Conservation (phyloP, 768 basidiomycete species). For the Mycena metata region DNA sequence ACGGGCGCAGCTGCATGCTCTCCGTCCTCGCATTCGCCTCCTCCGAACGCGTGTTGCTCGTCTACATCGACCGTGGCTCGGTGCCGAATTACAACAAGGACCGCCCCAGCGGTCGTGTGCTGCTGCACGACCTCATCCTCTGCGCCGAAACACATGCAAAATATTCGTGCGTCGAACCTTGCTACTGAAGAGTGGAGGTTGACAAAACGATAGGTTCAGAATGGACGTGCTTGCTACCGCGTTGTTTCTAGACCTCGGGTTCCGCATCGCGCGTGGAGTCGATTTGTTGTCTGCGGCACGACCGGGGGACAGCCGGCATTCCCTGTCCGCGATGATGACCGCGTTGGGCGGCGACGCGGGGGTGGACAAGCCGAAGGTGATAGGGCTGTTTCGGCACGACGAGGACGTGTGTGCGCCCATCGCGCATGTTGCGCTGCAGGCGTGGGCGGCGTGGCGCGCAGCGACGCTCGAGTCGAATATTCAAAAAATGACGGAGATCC, state of each 20-base stretch:
- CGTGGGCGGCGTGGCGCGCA: slow-evolving; percentile 60
- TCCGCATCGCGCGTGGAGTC: slow-evolving; percentile 52
- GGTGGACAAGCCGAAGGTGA: slow-evolving; percentile 45
- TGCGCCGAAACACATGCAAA: slow-evolving; percentile 42
- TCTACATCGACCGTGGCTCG: slow-evolving; percentile 43
- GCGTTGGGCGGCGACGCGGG: slow-evolving; percentile 54
- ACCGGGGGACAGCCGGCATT: slow-evolving; percentile 42
- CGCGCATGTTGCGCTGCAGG: slow-evolving; percentile 50
- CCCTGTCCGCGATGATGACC: slow-evolving; percentile 49
- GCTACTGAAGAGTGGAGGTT: too few relatives aligned
- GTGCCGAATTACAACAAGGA: slow-evolving; percentile 1
- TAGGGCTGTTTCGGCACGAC: slow-evolving; percentile 47
- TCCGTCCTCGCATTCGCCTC: slow-evolving; percentile 57
- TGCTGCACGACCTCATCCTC: slow-evolving; percentile 52
- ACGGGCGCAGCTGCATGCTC: slow-evolving; percentile 51
- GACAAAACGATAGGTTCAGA: slow-evolving; percentile 54
- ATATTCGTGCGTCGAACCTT: too few relatives aligned
- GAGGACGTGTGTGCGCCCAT: slow-evolving; percentile 36
- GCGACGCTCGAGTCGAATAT: slow-evolving; percentile 34
- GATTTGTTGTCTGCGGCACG: slow-evolving; percentile 55
- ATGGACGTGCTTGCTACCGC: slow-evolving; percentile 60
- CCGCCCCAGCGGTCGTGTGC: slow-evolving; percentile 32
- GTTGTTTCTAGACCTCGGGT: slow-evolving; percentile 54
- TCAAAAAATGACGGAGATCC: slow-evolving; percentile 32
- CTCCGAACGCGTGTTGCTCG: slow-evolving; percentile 48